Conservation (phyloP, 1,139 yeast genomes). For the Taphrina pruni region DNA sequence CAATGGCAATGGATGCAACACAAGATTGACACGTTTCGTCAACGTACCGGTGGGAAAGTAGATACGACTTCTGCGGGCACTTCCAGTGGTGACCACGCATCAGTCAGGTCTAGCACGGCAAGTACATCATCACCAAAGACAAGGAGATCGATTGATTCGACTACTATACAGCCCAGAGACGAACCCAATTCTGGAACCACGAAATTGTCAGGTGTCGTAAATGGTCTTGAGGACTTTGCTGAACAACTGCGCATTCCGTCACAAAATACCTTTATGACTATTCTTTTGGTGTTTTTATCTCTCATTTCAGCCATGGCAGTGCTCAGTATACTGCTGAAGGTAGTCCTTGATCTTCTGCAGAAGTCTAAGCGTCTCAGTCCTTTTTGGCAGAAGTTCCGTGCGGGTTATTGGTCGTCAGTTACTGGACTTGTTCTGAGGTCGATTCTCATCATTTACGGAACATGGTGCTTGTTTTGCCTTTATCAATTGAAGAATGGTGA, state of each 20-base stretch:
- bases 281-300: conserved; percentile 51
- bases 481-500: conserved; percentile 51
- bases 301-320: conserved; percentile 48
- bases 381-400: conserved; percentile 48
- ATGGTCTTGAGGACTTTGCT: conserved; percentile 50
- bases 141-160: neutral
- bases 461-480: conserved; percentile 51
- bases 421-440: conserved; percentile 49
- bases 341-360: conserved; percentile 48
- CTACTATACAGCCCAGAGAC: neutral
- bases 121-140: neutral
- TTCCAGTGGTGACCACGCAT: conserved; percentile 46
- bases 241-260: conserved; percentile 51
- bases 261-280: conserved; percentile 51
- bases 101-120: conserved; percentile 1
- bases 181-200: neutral
- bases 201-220: conserved; percentile 41
- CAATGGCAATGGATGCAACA: conserved; percentile 51
- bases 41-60: conserved; percentile 51
- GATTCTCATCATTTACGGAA: conserved; percentile 50
- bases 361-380: conserved; percentile 43
- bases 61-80: conserved; percentile 46
- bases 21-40: conserved; percentile 50
- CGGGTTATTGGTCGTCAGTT: conserved; percentile 47
- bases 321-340: conserved; percentile 47